Evolutionary conservation across 1,139 yeast species (phyloP).

Genomic region (Geotrichum restrictum): DNA sequence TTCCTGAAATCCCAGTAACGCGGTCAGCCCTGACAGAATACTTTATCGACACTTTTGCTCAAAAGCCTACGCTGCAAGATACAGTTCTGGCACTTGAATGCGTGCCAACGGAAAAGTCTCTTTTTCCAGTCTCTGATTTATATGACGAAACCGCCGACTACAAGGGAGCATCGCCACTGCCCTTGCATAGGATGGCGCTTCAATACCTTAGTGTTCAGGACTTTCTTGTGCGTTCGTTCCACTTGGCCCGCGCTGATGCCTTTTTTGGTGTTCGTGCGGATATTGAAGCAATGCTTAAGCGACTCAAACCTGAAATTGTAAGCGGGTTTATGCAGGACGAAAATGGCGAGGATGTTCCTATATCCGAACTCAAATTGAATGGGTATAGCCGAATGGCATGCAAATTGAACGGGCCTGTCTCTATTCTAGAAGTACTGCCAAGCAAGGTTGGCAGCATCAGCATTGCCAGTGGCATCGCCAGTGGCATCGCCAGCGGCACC

Average conservation of each 20-base stretch:
- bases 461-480: too few relatives aligned
- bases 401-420: conserved; percentile 25
- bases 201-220: conserved; percentile 41
- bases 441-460: conserved; percentile 24
- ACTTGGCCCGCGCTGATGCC: conserved; percentile 26
- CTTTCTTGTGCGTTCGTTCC: conserved; percentile 35
- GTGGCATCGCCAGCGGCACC: conserved; percentile 23
- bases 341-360: conserved; percentile 20
- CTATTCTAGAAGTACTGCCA: conserved; percentile 32
- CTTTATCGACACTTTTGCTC: conserved; percentile 24
- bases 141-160: conserved; percentile 8
- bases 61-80: conserved; percentile 21
- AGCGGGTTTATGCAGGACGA: conserved; percentile 16
- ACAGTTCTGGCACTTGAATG: conserved; percentile 8
- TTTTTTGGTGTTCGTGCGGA: conserved; percentile 32
- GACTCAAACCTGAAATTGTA: conserved; percentile 29
- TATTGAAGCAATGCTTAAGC: conserved; percentile 27
- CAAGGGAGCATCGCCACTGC: conserved; percentile 21
- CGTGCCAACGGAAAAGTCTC: conserved; percentile 26
- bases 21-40: conserved; percentile 24
- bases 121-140: conserved; percentile 16
- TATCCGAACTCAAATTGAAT: conserved; percentile 17
- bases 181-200: conserved; percentile 29
- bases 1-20: conserved; percentile 9
- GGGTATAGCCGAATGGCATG: conserved; percentile 39